phyloP scores from a whole-genome alignment of 2,329 filamentous ascomycete genomes.

The Thielaviopsis euricoi region DNA sequence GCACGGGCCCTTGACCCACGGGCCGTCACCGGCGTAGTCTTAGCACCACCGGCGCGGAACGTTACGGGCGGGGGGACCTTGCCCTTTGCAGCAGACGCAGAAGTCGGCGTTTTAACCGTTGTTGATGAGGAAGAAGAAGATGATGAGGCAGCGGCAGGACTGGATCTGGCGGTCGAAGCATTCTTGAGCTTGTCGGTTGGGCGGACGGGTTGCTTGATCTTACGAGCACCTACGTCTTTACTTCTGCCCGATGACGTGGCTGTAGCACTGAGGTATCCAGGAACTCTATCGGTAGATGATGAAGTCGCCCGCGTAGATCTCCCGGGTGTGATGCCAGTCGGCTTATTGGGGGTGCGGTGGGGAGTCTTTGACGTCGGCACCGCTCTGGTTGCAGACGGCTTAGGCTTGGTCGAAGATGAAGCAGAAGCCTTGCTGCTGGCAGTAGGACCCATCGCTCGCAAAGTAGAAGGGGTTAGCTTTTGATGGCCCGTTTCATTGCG shows the following conservation, averaged over 20 bases:
- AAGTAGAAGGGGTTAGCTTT: constrained; percentile 35
- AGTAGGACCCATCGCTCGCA: constrained; percentile 18
- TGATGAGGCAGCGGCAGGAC: not conserved
- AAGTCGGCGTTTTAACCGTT: not conserved
- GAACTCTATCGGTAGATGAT: not conserved
- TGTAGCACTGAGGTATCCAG: constrained; percentile 4
- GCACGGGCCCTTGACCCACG: not conserved
- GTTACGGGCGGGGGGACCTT: not conserved
- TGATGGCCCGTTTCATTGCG: constrained; percentile 32
- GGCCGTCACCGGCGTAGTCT: not conserved
- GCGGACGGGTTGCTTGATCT: constrained; percentile 11
- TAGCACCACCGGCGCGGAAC: not conserved
- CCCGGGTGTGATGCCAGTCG: too few relatives aligned
- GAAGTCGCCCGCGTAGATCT: not conserved
- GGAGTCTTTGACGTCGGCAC: not conserved
- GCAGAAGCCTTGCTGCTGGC: constrained; percentile 3
- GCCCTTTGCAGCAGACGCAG: not conserved
- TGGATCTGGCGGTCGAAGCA: not conserved
- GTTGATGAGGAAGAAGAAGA: not conserved
- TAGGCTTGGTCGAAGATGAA: constrained; percentile 18
- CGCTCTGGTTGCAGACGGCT: constrained; percentile 12
- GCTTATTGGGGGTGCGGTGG: not conserved
- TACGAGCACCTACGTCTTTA: constrained; percentile 7
- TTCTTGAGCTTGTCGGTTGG: constrained; percentile 9
- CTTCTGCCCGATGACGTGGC: constrained; percentile 9